Percentiles rank a stretch among this genome's conserved stretches.
Evolutionary conservation across 345 rosid species (phyloP).

Genomic region (Trapa bicornis): DNA sequence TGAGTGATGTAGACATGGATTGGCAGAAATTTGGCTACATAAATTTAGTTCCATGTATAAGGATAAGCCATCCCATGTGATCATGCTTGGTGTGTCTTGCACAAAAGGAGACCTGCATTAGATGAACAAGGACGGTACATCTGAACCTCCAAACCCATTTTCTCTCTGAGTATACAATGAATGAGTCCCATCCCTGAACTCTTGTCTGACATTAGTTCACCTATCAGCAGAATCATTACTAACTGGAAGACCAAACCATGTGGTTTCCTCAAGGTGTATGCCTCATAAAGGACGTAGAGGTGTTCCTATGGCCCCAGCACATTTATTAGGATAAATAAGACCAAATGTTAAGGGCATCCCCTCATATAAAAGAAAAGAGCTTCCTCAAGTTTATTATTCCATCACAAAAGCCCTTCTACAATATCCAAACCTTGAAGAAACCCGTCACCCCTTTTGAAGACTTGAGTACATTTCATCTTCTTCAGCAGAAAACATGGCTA

Average conservation of each 20-base stretch:
- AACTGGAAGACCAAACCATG: constrained; percentile 7
- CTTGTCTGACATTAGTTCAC: no score
- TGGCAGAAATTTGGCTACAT: background rate
- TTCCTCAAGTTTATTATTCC: no score
- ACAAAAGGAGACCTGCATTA: background rate
- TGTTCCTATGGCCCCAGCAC: no score
- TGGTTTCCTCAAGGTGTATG: background rate
- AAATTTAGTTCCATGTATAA: background rate
- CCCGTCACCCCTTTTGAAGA: background rate
- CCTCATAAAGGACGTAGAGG: background rate
- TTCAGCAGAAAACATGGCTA: constrained; percentile 6
- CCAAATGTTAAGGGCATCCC: no score
- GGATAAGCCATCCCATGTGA: background rate
- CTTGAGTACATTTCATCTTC: background rate
- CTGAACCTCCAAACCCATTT: background rate
- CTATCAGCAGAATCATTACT: background rate
- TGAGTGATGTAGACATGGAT: background rate
- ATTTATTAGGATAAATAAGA: no score
- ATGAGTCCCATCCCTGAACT: no score
- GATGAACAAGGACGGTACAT: background rate
- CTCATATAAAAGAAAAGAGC: no score
- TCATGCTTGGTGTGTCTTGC: background rate
- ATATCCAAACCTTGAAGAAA: background rate
- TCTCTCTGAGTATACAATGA: no score
- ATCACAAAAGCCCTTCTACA: no score